Evolutionary conservation across 345 rosid species (phyloP).

Genomic region (Eucalyptus marginata): DNA sequence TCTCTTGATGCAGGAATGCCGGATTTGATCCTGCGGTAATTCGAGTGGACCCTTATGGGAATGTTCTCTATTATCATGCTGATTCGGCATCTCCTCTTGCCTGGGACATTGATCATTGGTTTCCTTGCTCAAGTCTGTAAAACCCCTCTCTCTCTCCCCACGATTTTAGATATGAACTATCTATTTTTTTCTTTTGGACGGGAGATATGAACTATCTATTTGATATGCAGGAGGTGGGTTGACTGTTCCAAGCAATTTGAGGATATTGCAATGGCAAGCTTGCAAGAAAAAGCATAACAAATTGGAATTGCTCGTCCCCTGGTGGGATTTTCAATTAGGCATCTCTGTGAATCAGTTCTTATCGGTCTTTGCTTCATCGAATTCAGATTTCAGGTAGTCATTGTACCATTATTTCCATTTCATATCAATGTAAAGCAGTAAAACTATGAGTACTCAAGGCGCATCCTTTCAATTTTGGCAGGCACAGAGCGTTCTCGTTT

Average conservation of each 20-base stretch:
- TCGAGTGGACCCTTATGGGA: slow-evolving; percentile 82
- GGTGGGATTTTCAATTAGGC: slow-evolving; percentile 95
- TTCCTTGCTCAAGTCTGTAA: slow-evolving; percentile 73
- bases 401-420: background rate
- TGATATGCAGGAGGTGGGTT: slow-evolving; percentile 71
- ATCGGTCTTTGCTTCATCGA: slow-evolving; percentile 69
- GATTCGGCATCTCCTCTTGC: slow-evolving; percentile 97
- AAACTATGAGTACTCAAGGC: background rate
- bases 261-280: slow-evolving; percentile 91
- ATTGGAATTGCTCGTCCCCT: slow-evolving; percentile 80
- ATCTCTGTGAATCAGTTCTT: slow-evolving; percentile 89
- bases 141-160: background rate
- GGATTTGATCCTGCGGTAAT: slow-evolving; percentile 90
- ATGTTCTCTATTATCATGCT: slow-evolving; percentile 81
- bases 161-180: background rate
- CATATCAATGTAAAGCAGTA: background rate
- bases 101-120: slow-evolving; percentile 96
- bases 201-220: background rate
- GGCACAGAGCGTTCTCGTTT: slow-evolving; percentile 81
- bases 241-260: slow-evolving; percentile 82
- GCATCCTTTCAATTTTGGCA: slow-evolving; percentile 6
- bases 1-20: slow-evolving; percentile 51
- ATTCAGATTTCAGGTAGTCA: slow-evolving; percentile 70
- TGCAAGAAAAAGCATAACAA: slow-evolving; percentile 74
- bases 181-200: background rate